Base-by-base conservation (phyloP, 83 land plant genomes). In the Thuja plicata region DNA sequence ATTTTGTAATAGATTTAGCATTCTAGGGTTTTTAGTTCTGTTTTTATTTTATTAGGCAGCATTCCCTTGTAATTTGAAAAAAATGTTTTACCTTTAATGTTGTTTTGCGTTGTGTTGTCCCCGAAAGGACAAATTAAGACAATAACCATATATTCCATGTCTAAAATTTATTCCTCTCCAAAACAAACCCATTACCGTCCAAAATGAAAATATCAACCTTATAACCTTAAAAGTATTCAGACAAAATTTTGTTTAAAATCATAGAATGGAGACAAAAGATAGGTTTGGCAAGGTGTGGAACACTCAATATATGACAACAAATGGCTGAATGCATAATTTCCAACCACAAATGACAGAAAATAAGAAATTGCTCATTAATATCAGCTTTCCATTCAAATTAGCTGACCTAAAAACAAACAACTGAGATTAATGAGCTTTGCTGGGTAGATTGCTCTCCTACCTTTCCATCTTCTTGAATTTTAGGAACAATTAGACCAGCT, bases 401-500 rank as follows among this genome's bases (percentile, higher is more conserved):
- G 35, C 43, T 79, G 21, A 19, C 84, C 24, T 80, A 24, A 38
- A 80, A 80, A 80, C 27, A 21, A 80, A 37, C 38, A 40, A 41
- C 2, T 86, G 11, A 86, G 24, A 19, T 54, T 45, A 54, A 9
- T 86, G 87, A 87, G 74, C 10, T 30, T 34, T 27, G 30, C 24
- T 19, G 46, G 82, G 30, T 60, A 38, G 32, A 41, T 76, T 38
- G 52, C 37, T 76, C 45, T 38, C 84, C 40, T 62, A 98, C 99
- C 97, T 96, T 92, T 52, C 99, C 99, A 95, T 98, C 99, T 45
- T 91, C 91, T 89, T 93, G 94, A 70, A 98, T 91, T 89, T 92
- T 92, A 60, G 97, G 99, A 89, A 97, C 92, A 89, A 98, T 98
- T 24, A 93, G 88, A 74, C 99, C 99, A 89, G 99, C 99, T 88